Evolutionary conservation across 2,329 filamentous ascomycete genomes (phyloP).

Genomic region (Gnomoniopsis sp.): DNA sequence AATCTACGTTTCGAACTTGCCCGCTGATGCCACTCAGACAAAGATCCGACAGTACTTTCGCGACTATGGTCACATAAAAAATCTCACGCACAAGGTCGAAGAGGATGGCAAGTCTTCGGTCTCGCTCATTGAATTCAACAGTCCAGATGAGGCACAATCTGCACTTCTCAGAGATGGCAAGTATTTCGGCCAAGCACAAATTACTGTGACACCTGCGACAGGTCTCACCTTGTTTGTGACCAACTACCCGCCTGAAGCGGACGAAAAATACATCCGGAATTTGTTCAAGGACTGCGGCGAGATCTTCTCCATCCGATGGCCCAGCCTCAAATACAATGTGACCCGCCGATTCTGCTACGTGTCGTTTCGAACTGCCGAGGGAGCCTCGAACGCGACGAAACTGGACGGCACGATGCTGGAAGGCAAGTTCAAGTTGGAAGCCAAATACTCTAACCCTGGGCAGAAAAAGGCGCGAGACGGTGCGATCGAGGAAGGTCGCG

Average conservation of each 20-base stretch:
- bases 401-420: constrained; percentile 71
- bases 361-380: constrained; percentile 71
- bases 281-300: constrained; percentile 75
- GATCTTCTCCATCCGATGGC: constrained; percentile 82
- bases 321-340: constrained; percentile 84
- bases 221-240: constrained; percentile 83
- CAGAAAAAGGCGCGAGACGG: constrained; percentile 76
- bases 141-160: constrained; percentile 73
- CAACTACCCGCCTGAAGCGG: constrained; percentile 79
- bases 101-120: constrained; percentile 58
- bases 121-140: constrained; percentile 82
- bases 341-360: constrained; percentile 94
- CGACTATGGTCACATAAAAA: constrained; percentile 82
- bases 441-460: constrained; percentile 80
- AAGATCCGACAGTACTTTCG: constrained; percentile 86
- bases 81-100: constrained; percentile 65
- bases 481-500: constrained; percentile 80
- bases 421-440: constrained; percentile 65
- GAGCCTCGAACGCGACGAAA: constrained; percentile 67
- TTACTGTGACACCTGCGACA: constrained; percentile 71
- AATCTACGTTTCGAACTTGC: constrained; percentile 76
- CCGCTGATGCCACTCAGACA: constrained; percentile 63
- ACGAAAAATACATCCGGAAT: constrained; percentile 65
- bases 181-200: constrained; percentile 67
- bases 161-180: constrained; percentile 81